Evolutionary conservation across 345 rosid genomes (phyloP).

Genomic region (Salix purpurea): DNA sequence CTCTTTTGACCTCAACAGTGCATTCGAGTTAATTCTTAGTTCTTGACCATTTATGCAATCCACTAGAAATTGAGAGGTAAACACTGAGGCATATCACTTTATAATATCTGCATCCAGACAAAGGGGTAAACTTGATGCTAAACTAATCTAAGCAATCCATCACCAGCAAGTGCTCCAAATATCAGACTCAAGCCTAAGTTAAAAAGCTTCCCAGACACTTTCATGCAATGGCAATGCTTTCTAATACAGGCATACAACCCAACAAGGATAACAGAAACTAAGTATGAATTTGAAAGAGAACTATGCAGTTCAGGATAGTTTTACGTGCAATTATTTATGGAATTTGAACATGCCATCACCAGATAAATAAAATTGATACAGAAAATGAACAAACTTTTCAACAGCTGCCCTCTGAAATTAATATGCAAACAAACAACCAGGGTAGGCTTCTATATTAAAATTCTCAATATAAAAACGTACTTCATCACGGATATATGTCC

Average conservation of each 20-base stretch:
- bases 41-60: neutral
- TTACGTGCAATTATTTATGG: neutral
- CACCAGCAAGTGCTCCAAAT: neutral
- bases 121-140: neutral
- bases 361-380: too few relatives aligned
- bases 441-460: neutral
- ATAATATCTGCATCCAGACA: neutral
- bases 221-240: too few relatives aligned
- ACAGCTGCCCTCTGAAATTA: neutral
- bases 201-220: too few relatives aligned
- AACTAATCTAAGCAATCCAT: too few relatives aligned
- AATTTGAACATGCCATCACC: neutral
- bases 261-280: too few relatives aligned
- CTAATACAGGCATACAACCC: too few relatives aligned
- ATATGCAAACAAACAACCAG: neutral
- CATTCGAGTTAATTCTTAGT: too few relatives aligned
- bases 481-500: constrained; percentile 94
- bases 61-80: neutral
- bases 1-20: too few relatives aligned
- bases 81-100: neutral
- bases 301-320: neutral
- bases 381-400: too few relatives aligned
- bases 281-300: too few relatives aligned
- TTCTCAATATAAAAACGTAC: constrained; percentile 30
- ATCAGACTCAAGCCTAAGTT: neutral